Conservation (phyloP, 2,329 filamentous ascomycete genomes). For the Trichoderma arundinaceum region DNA sequence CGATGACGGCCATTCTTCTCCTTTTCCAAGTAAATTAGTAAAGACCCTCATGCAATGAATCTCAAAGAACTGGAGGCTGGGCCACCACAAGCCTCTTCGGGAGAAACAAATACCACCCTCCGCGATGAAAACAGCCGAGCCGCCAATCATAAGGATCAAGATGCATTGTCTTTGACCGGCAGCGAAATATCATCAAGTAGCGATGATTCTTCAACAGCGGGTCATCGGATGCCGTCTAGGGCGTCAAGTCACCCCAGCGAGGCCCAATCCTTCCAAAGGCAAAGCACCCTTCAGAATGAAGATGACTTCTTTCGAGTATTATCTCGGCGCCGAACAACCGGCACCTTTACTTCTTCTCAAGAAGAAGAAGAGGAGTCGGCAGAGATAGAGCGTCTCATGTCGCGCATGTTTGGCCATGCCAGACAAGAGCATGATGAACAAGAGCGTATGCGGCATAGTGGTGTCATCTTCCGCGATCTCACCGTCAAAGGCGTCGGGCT, state of each 20-base stretch:
- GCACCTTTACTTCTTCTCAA: constrained; percentile 36
- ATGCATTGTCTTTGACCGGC: neutral
- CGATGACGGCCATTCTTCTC: neutral
- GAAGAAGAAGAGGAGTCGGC: constrained; percentile 51
- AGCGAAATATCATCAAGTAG: constrained; percentile 10
- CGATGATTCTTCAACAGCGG: neutral
- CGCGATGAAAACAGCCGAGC: neutral
- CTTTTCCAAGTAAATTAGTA: neutral
- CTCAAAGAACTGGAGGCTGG: neutral
- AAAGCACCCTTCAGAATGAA: constrained; percentile 48
- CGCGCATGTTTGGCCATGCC: constrained; percentile 71
- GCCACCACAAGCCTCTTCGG: constrained; percentile 11
- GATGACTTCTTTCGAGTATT: constrained; percentile 58
- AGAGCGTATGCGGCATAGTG: constrained; percentile 71
- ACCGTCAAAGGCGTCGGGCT: constrained; percentile 73
- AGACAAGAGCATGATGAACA: constrained; percentile 70
- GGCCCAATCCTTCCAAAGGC: constrained; percentile 35
- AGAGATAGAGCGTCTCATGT: constrained; percentile 68
- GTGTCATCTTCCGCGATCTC: constrained; percentile 72
- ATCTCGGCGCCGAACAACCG: constrained; percentile 54
- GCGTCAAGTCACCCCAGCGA: constrained; percentile 33
- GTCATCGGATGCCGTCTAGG: constrained; percentile 40
- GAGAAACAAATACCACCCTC: constrained; percentile 2
- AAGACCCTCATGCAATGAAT: neutral
- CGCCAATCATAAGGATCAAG: neutral